Base-by-base conservation (phyloP, 2,329 filamentous ascomycete species). In the Penicillium janthinellum region DNA sequence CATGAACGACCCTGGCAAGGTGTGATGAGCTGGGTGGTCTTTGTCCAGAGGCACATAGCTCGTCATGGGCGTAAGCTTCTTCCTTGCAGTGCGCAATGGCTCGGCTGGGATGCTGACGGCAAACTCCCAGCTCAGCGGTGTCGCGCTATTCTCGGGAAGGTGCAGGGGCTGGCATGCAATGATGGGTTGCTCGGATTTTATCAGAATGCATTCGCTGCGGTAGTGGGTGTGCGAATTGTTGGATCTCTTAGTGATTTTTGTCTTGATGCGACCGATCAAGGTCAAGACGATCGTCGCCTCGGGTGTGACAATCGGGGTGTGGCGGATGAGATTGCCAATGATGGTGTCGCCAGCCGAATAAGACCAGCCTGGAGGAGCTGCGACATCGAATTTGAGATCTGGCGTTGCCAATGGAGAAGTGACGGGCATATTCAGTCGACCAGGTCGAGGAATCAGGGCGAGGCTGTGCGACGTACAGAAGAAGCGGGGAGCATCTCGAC, bases 331-430 rank as follows among this genome's bases (percentile, higher is more conserved):
- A 5, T 41, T 45, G 12, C 56, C 56, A 17, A 58, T 58, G 56
- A 58, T 53, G 3, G 42, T 41, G 20, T 58, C 56, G 8, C 49
- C 56, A 3, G 56, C 41, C 2, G 50, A 25, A 35, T 53, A 58
- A 12, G 41, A 39, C 50, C 49, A 58, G 22, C 41, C 41, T 2
- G 41, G 10, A 10, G 56, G 56, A 25, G 47, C 39, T 2, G 56
- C 56, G 20, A 58, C 25, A 17, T 53, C 50, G 41, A 58, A 47
- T 14, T 53, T 48, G 34, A 58, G 14, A 49, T 49, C 47, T 35
- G 22, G 44, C 25, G 44, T n/a, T 31, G 14, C 25, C 14, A 31
- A 15, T 47, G 7, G n/a, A 15, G 5, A n/a, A 1, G 14, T 47
- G 44, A n/a, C 14, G 7, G 44, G 44, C 22, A 47, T 31, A 8